Conservation (phyloP, 345 rosid species). For the Ricinus communis region DNA sequence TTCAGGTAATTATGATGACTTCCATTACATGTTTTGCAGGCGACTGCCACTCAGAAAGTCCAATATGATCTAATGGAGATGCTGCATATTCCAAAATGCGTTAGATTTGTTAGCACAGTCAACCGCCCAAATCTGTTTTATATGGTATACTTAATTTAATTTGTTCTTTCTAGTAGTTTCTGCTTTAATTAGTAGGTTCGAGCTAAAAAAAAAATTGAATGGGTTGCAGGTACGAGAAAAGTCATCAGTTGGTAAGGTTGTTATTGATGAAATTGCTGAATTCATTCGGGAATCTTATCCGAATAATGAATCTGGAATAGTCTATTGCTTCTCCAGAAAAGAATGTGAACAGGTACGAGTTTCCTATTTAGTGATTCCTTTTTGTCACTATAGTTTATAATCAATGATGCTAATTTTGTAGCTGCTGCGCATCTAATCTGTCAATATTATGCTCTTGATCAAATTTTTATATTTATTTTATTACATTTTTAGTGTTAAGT, state of each 20-base stretch:
- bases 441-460: background rate
- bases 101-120: conserved; percentile 90
- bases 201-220: conserved; percentile 11
- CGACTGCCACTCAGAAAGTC: conserved; percentile 93
- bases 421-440: background rate
- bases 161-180: conserved; percentile 15
- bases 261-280: conserved; percentile 83
- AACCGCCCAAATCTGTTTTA: conserved; percentile 96
- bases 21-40: conserved; percentile 47
- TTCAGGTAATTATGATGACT: conserved; percentile 13
- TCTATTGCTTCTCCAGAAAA: conserved; percentile 93
- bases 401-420: background rate
- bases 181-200: conserved; percentile 2
- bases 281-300: conserved; percentile 75
- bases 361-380: conserved; percentile 10
- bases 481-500: background rate
- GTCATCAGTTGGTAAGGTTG: conserved; percentile 74
- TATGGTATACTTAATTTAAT: conserved; percentile 47
- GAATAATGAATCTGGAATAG: conserved; percentile 88
- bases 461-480: background rate
- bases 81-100: conserved; percentile 74
- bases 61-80: conserved; percentile 86
- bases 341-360: conserved; percentile 89
- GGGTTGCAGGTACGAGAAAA: conserved; percentile 77
- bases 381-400: background rate